A percentile compares a stretch with the other conserved stretches of the same genome.
Evolutionary conservation across 441 rosid species (phyloP).

Genomic region (Croton setiger): DNA sequence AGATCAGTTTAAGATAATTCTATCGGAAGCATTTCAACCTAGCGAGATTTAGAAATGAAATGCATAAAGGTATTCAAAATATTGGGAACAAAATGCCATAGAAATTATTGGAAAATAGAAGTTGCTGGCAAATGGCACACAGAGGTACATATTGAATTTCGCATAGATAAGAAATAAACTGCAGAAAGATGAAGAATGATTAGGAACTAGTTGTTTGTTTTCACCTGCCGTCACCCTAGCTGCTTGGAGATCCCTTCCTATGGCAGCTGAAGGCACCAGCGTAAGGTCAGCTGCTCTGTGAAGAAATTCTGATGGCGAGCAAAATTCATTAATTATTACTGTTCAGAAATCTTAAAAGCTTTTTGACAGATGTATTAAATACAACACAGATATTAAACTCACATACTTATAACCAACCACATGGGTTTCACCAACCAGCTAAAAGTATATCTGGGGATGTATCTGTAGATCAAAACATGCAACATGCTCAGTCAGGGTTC

Average conservation of each 20-base stretch:
- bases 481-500: slow-evolving; percentile 10
- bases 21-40: background rate
- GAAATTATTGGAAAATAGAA: background rate
- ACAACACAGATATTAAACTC: background rate
- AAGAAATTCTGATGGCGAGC: slow-evolving; percentile 68
- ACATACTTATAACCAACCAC: slow-evolving; percentile 92
- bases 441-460: slow-evolving; percentile 94
- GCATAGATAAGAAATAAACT: background rate
- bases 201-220: slow-evolving; percentile 12
- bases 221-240: slow-evolving; percentile 90
- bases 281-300: slow-evolving; percentile 98
- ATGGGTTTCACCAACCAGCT: slow-evolving; percentile 98
- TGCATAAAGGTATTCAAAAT: background rate
- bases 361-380: background rate
- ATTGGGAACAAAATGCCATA: background rate
- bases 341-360: slow-evolving; percentile 9
- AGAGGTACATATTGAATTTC: background rate
- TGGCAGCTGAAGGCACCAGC: slow-evolving; percentile 90
- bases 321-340: slow-evolving; percentile 15
- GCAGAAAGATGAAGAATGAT: background rate
- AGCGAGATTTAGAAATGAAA: background rate
- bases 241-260: slow-evolving; percentile 75
- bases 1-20: slow-evolving; percentile 16
- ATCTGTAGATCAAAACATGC: slow-evolving; percentile 43
- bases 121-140: background rate